Evolutionary conservation across 2,329 filamentous ascomycete genomes (phyloP).

Genomic region (Sclerotinia nivalis): DNA sequence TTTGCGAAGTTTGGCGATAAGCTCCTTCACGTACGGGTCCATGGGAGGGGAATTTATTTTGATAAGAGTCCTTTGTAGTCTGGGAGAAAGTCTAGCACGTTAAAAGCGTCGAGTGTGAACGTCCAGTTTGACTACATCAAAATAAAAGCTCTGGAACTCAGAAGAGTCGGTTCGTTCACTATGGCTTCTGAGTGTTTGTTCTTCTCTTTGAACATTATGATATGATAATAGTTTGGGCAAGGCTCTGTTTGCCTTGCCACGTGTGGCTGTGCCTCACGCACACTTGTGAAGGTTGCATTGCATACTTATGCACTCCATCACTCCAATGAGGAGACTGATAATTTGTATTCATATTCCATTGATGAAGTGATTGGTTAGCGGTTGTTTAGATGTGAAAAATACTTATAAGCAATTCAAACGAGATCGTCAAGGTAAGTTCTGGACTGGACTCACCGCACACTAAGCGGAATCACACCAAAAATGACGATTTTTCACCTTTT

Average conservation of each 20-base stretch:
- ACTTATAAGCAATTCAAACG: too few relatives aligned
- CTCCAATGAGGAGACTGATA: neutral
- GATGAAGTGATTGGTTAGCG: neutral
- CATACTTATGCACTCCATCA: conserved; percentile 12
- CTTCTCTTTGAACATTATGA: neutral
- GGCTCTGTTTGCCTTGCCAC: conserved; percentile 5
- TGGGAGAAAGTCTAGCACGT: neutral
- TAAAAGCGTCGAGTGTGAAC: neutral
- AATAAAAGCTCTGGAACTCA: neutral
- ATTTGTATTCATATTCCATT: neutral
- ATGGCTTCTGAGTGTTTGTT: neutral
- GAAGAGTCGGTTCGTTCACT: neutral
- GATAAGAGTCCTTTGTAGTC: neutral
- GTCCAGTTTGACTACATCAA: neutral
- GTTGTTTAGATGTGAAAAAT: neutral
- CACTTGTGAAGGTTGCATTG: conserved; percentile 3
- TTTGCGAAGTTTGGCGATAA: conserved; percentile 48
- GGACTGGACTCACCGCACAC: too few relatives aligned
- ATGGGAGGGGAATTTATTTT: conserved; percentile 28
- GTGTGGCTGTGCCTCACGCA: conserved; percentile 18
- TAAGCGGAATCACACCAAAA: too few relatives aligned
- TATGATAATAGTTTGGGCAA: neutral
- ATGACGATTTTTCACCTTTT: too few relatives aligned
- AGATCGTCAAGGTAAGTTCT: too few relatives aligned
- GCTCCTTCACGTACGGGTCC: conserved; percentile 48